phyloP scores from a whole-genome alignment of 768 basidiomycete species.

The Russula virescens region DNA sequence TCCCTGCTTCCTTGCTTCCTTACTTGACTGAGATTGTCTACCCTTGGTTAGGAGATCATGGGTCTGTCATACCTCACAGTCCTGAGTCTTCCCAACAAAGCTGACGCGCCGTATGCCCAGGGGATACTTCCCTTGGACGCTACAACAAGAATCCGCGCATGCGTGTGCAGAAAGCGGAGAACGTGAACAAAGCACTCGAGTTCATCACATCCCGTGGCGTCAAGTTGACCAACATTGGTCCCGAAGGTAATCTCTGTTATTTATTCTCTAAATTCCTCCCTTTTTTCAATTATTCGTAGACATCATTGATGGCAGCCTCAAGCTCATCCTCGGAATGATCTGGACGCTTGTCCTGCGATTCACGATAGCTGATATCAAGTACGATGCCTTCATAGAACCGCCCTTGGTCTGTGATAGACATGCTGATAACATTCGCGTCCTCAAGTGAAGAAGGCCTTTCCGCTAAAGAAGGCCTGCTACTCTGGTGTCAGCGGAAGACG shows the following conservation, averaged over 20 bases:
- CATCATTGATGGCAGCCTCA: constrained; percentile 97
- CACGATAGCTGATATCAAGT: constrained; percentile 98
- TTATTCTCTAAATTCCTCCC: not conserved
- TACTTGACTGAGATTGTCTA: not conserved
- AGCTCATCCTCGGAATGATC: constrained; percentile 98
- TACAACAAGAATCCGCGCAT: constrained; percentile 89
- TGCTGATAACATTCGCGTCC: not conserved
- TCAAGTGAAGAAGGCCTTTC: constrained; percentile 94
- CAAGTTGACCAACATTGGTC: constrained; percentile 95
- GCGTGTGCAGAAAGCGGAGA: constrained; percentile 96
- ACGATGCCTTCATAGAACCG: constrained; percentile 26
- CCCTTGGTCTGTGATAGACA: not conserved
- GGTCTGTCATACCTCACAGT: constrained; percentile 40
- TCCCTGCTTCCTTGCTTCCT: not conserved
- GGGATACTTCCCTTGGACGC: constrained; percentile 87
- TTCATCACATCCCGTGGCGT: constrained; percentile 93
- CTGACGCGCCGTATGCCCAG: constrained; percentile 35
- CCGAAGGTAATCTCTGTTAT: constrained; percentile 58
- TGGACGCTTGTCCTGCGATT: constrained; percentile 97
- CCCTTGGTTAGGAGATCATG: constrained; percentile 83
- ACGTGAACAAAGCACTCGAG: constrained; percentile 93
- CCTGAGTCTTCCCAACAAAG: not conserved
- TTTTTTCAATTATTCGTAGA: constrained; percentile 43
- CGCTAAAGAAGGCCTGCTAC: constrained; percentile 91
- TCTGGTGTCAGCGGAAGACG: constrained; percentile 99